Base-by-base conservation (phyloP, 2,329 filamentous ascomycete genomes). In the Zymoseptoria passerinii region DNA sequence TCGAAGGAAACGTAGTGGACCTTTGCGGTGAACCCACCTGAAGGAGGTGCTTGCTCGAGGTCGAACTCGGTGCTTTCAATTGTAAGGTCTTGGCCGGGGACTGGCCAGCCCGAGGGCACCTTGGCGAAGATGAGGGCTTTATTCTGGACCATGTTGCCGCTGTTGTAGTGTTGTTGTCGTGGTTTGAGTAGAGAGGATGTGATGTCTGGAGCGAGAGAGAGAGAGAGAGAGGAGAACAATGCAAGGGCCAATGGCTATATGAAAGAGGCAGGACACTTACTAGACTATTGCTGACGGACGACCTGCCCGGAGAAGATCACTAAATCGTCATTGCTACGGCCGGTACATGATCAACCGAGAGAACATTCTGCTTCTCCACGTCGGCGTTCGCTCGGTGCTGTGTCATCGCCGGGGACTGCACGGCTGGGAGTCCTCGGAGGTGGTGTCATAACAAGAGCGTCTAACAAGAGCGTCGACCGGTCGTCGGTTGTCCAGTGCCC, bases 1-100 rank as follows among this genome's bases (percentile, higher is more conserved):
- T 95, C 90, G 75, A 87, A 87, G 48, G 88, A 92, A 63, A 85
- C 79, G 73, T 88, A 90, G 68, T 87, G 81, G 66, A 87, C 82
- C 76, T 90, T 83, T 63, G 87, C 75, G 29, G 83, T 83, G 53
- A 95, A 72, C 48, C 90, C 86, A 63, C 88, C 87, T 50, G 84
- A 80, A 28, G 76, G 75, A 52, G 84, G 80, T 4, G 81, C 71
- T 54, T 81, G 77, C 23, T 83, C 75, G 64, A 85, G 74, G 70
- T 94, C 88, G 81, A 92, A 85, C 19, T 83, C 79, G 60, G 81
- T 81, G 64, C 80, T 74, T 73, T 94, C 87, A 60, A 91, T 70
- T 20, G 74, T 76, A 57, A 95, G 77, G 73, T 95, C 78, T 73
- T 92, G 76, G 52, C 89, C 89, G 1, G 84, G 73, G 35, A 88